Evolutionary conservation across 768 basidiomycete genomes (phyloP).

Genomic region (Mycena rosella): DNA sequence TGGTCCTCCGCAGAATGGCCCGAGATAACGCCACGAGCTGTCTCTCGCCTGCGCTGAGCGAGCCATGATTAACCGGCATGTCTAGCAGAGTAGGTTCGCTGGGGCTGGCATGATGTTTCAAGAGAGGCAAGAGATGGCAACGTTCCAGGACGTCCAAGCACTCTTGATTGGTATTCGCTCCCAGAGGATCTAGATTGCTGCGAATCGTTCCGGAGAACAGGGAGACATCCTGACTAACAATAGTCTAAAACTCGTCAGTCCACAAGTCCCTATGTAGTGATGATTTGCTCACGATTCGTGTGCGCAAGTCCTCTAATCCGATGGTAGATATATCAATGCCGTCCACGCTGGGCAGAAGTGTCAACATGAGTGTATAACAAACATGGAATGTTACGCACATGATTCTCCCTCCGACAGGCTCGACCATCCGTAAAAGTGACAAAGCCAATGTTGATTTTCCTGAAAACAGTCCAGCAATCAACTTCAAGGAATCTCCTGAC

Average conservation of each 20-base stretch:
- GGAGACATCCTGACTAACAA: slow-evolving; percentile 81
- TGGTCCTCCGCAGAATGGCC: slow-evolving; percentile 74
- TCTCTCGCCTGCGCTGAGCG: slow-evolving; percentile 82
- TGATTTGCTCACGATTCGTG: slow-evolving; percentile 61
- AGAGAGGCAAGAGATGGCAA: slow-evolving; percentile 67
- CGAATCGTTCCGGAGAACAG: slow-evolving; percentile 80
- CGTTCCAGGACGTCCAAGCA: slow-evolving; percentile 75
- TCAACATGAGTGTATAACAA: background rate
- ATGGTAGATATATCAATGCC: slow-evolving; percentile 76
- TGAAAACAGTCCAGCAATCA: slow-evolving; percentile 29
- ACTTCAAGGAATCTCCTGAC: background rate
- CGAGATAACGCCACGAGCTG: slow-evolving; percentile 80
- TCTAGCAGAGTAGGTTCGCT: slow-evolving; percentile 60
- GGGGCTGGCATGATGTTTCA: slow-evolving; percentile 51
- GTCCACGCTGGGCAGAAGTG: slow-evolving; percentile 59
- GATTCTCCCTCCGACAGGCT: slow-evolving; percentile 68
- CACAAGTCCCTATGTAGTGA: background rate
- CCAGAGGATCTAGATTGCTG: slow-evolving; percentile 80
- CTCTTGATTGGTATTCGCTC: slow-evolving; percentile 68
- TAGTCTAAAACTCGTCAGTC: slow-evolving; percentile 58
- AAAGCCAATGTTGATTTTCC: slow-evolving; percentile 72
- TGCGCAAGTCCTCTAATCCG: slow-evolving; percentile 77
- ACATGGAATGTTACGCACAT: slow-evolving; percentile 54
- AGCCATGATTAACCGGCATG: slow-evolving; percentile 74
- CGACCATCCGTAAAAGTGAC: slow-evolving; percentile 73